These are phyloP conservation scores for Blastocrithidia nonstop DNA, from an alignment of 208 protist species.

Conservation along the genomic window DNA sequence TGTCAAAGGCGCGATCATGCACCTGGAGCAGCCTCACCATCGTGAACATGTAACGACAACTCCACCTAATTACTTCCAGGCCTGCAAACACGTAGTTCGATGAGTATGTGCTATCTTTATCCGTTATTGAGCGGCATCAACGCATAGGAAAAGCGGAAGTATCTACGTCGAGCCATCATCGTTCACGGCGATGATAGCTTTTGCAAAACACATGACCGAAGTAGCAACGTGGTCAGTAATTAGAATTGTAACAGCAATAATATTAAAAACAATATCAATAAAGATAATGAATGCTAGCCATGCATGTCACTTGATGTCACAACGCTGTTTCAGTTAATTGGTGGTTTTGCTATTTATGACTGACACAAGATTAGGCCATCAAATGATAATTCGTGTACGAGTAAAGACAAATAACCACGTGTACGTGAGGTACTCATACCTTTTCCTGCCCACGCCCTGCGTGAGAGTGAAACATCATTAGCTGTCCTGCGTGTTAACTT, in stretches of 20 bases:
- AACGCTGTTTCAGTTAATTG: slow-evolving; percentile 49
- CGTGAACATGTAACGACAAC: slow-evolving; percentile 44
- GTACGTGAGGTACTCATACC: slow-evolving; percentile 53
- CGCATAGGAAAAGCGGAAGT: slow-evolving; percentile 18
- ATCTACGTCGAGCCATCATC: slow-evolving; percentile 18
- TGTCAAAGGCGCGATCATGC: slow-evolving; percentile 27
- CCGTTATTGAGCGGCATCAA: slow-evolving; percentile 21
- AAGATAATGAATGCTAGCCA: slow-evolving; percentile 2
- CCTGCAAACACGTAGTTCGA: slow-evolving; percentile 5
- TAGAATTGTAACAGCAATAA: too few relatives aligned
- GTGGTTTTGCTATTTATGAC: slow-evolving; percentile 47
- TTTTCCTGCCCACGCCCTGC: slow-evolving; percentile 25
- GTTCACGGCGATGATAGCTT: slow-evolving; percentile 1
- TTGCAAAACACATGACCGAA: slow-evolving; percentile 1
- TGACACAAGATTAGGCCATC: neutral
- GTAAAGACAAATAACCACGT: slow-evolving; percentile 2
- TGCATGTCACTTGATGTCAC: slow-evolving; percentile 12
- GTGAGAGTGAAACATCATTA: slow-evolving; percentile 16
- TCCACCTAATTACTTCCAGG: slow-evolving; percentile 30
- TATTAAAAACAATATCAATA: neutral
- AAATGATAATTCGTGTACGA: neutral
- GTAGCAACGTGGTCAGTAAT: neutral
- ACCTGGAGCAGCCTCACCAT: slow-evolving; percentile 28
- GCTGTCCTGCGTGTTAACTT: slow-evolving; percentile 27
- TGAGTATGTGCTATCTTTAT: slow-evolving; percentile 36